Evolutionary conservation across 2,329 filamentous ascomycete species (phyloP), one percentile per base, ranked within the genome.

Genomic region (Neopestalotiopsis sp.): DNA sequence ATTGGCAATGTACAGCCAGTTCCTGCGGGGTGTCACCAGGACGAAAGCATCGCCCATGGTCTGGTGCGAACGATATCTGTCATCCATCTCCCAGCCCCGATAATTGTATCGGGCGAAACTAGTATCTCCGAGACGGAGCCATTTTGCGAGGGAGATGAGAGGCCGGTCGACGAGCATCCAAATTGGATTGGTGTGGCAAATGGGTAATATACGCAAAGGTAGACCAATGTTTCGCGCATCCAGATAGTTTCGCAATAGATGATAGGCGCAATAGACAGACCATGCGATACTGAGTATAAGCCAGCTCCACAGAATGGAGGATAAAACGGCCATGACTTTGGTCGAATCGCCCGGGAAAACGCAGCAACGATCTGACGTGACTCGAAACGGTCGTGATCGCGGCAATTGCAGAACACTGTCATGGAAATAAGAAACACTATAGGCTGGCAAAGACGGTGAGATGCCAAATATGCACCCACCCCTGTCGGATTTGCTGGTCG

Each of bases 21-120:
- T 67, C 14, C 62, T 28, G 7, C 5, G 10, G 0, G 58, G 58
- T n/a, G 66, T 62, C 42, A 67, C 66, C 17, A 62, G 7, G 4
- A 67, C 42, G 17, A 2, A 67, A 12, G 24, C 24, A 28, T 67
- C 42, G n/a, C 66, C 62, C 62, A 65, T 65, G 20, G 32, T 40
- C 3, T 6, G 4, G 10, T 65, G 62, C 10, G 62, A 65, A 14
- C 62, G 62, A 14, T 6, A 49, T 24, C 20, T 30, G 14, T 65
- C 62, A n/a, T 56, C 42, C 6, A 45, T 6, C 13, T 65, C 62
- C 38, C 20, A 56, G 4, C 62, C 62, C 0, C 62, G 42, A 20
- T 40, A 65, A 20, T 56, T 65, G n/a, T 65, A 65, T 4, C 42
- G 28, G 5, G 62, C 28, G 24, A 65, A 30, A 13, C 13, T 56